Base-by-base conservation (phyloP, 768 basidiomycete genomes). In the Hypsizygus marmoreus region DNA sequence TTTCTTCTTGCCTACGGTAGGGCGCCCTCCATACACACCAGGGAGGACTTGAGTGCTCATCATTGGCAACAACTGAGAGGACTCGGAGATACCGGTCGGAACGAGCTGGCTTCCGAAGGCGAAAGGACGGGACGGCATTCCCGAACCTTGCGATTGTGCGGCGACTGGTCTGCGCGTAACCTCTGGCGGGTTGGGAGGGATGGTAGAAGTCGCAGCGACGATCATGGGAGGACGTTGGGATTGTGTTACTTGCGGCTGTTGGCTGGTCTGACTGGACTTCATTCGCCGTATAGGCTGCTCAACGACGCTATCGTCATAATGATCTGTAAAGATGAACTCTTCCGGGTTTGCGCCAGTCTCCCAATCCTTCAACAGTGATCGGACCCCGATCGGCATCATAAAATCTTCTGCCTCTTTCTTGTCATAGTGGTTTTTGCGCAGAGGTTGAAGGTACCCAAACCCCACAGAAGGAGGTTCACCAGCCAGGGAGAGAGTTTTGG, bases 341-440 rank as follows among this genome's bases (percentile, higher is more conserved):
- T 69, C 62, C 3, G 80, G 78, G 60, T 81, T 69, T 2, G 66
- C 51, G 10, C 84, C 81, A 17, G 79, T 49, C 39, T 79, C 72
- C 89, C 89, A 91, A 32, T 86, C 84, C 45, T 76, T 73, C 44
- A 91, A 62, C 30, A 91, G 70, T 16, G 83, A 68, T 22, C 83
- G 73, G 8, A 85, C 81, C 2, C 84, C 84, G 3, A 73, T 61
- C 0, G 82, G 75, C 14, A 74, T 51, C 20, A 53, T 47, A 10
- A 47, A 50, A 12, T 63, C 62, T 11, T 60, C 54, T 30, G 50
- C 44, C 9, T 57, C 61, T 7, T 57, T 47, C 8, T 45, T 61
- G 32, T 45, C 54, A 22, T 68, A 59, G 26, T 53, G 55, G 32
- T 68, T 55, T 12, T 63, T 74, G 24, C 51, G 55, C 14, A 72